These are phyloP conservation scores for Spongospora subterranea DNA, from an alignment of 208 protist genomes.

Conservation along the genomic window DNA sequence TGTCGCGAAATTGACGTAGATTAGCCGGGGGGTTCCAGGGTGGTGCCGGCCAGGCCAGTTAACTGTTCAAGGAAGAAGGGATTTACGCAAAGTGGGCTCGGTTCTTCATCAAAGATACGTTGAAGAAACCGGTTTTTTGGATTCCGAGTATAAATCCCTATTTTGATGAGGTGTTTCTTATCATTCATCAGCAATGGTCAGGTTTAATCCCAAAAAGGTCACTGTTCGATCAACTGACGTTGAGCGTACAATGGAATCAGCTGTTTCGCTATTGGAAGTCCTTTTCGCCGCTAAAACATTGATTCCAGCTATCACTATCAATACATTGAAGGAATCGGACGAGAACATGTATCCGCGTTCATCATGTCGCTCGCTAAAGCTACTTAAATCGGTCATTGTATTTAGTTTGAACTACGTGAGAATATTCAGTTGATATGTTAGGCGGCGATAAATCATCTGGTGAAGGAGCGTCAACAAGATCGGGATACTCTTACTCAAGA, in stretches of 20 bases:
- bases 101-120: constrained; percentile 34
- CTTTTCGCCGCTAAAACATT: not conserved
- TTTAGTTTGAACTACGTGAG: too few species aligned
- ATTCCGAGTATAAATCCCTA: not conserved
- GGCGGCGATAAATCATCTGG: not conserved
- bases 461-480: not conserved
- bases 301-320: not conserved
- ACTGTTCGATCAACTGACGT: constrained; percentile 36
- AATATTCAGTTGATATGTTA: too few species aligned
- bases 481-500: not conserved
- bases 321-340: constrained; percentile 6
- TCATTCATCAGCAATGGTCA: not conserved
- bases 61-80: not conserved
- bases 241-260: constrained; percentile 27
- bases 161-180: not conserved
- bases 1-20: not conserved
- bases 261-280: constrained; percentile 31
- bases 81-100: not conserved
- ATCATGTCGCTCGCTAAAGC: not conserved
- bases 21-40: not conserved
- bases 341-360: constrained; percentile 55
- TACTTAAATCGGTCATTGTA: constrained; percentile 12
- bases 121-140: not conserved
- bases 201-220: constrained; percentile 13
- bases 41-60: constrained; percentile 42